Conservation (phyloP, 441 rosid species). For the Geranium incanum region DNA sequence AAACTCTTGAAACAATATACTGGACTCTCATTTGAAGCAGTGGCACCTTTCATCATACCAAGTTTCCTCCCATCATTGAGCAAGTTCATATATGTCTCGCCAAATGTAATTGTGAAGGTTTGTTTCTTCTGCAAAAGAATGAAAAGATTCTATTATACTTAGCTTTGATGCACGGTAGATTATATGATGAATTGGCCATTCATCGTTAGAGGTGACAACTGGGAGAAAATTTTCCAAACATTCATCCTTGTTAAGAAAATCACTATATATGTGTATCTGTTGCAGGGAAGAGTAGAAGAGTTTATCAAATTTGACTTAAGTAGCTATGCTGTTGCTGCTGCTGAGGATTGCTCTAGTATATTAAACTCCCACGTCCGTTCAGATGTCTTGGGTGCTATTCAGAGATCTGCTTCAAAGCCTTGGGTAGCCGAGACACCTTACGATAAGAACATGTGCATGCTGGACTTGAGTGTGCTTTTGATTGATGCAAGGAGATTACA, state of each 20-base stretch:
- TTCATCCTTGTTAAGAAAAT: neutral
- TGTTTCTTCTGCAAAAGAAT: conserved; percentile 11
- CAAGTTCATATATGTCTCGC: conserved; percentile 33
- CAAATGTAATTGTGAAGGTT: conserved; percentile 36
- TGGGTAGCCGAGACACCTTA: conserved; percentile 41
- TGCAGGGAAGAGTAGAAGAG: conserved; percentile 42
- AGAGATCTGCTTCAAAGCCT: conserved; percentile 37
- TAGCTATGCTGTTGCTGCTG: conserved; percentile 29
- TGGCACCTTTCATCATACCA: conserved; percentile 34
- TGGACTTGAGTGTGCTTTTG: conserved; percentile 29
- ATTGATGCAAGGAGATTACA: conserved; percentile 31
- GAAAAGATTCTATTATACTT: neutral
- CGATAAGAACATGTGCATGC: conserved; percentile 31
- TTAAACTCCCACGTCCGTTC: conserved; percentile 24
- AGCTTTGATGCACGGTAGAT: neutral
- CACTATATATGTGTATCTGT: conserved; percentile 3
- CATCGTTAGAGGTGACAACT: neutral
- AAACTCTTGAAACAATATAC: conserved; percentile 18
- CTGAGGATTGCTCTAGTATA: conserved; percentile 36
- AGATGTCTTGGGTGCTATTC: conserved; percentile 37
- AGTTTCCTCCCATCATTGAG: conserved; percentile 21
- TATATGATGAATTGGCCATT: neutral
- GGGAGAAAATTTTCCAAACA: neutral
- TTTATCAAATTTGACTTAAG: conserved; percentile 28
- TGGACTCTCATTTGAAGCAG: conserved; percentile 20